Base-by-base conservation (phyloP, 129 eudicot genomes). In the Cynara cardunculus region DNA sequence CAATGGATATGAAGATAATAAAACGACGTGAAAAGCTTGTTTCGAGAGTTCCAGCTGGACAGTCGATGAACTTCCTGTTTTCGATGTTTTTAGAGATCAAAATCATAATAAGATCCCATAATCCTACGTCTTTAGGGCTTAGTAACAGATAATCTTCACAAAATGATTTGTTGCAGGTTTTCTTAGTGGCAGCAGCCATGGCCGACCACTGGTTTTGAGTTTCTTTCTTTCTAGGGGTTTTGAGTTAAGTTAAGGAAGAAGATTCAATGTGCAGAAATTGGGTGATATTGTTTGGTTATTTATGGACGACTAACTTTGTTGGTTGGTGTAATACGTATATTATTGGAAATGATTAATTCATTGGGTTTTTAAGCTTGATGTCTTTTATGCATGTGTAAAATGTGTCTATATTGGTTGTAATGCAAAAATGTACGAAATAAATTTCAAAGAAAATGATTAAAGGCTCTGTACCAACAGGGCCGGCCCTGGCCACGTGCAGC, bases 121-220 rank as follows among this genome's bases (percentile, higher is more conserved):
- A 46, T 21, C 87, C 83, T 0, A 86, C 85, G 11, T 89, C 89
- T 74, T 91, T 81, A 0, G 93, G 88, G 25, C 77, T 86, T 77
- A 91, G 80, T 24, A 89, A 69, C 82, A 91, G 35, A 82, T 87
- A 81, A 44, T 89, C 80, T 53, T 81, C 46, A 41, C 83, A 79
- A 30, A 84, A 88, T 32, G 84, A 81, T 49, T 88, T 90, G 84
- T 88, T 66, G 62, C 88, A 87, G 25, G 73, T 34, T 53, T 30
- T 77, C 34, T 19, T 53, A 6, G 37, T 26, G 41, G 66, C 81
- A 65, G 25, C 32, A 73, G 82, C 84, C 89, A 86, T 86, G 76
- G 65, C 67, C 83, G 67, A 49, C 67, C 24, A 74, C 30, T 25
- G 37, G 32, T 32, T 24, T 56, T 37, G 12, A 41, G 53, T 41